These are phyloP conservation scores for Pythium insidiosum DNA, from an alignment of 352 stramenopile species.

Conservation along the genomic window DNA sequence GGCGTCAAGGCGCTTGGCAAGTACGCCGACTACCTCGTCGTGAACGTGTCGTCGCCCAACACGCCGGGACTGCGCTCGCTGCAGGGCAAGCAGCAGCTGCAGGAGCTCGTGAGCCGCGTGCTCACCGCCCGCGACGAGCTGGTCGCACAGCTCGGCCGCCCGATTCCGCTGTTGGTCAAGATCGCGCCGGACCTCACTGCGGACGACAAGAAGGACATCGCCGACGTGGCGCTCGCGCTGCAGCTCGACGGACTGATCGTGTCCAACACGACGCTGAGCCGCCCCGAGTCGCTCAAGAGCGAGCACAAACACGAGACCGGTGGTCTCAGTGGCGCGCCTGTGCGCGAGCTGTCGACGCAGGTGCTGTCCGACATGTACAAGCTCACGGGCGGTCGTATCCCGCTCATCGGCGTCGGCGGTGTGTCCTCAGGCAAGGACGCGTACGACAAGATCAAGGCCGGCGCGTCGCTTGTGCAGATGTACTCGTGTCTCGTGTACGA, in stretches of 20 bases:
- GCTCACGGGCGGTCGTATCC: conserved; percentile 89
- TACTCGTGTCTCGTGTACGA: conserved; percentile 93
- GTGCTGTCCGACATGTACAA: conserved; percentile 94
- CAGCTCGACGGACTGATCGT: conserved; percentile 95
- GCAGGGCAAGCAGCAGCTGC: conserved; percentile 77
- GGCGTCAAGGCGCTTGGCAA: conserved; percentile 89
- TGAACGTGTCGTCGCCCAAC: conserved; percentile 98
- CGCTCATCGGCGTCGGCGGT: conserved; percentile 95
- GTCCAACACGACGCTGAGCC: conserved; percentile 94
- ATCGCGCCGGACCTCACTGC: conserved; percentile 94
- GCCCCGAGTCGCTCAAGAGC: conserved; percentile 76
- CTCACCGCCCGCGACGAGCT: conserved; percentile 60
- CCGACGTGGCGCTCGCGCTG: conserved; percentile 77
- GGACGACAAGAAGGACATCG: conserved; percentile 95
- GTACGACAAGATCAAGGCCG: conserved; percentile 97
- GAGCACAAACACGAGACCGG: conserved; percentile 80
- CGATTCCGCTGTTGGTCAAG: conserved; percentile 94
- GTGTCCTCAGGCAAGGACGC: conserved; percentile 90
- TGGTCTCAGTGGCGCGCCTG: conserved; percentile 92
- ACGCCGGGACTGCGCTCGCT: conserved; percentile 84
- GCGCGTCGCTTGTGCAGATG: conserved; percentile 93
- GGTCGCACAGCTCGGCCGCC: conserved; percentile 36
- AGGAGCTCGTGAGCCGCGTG: conserved; percentile 64
- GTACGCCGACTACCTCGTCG: conserved; percentile 96
- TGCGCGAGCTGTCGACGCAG: conserved; percentile 92